Evolutionary conservation across 2,329 filamentous ascomycete genomes (phyloP).

Genomic region (Colletotrichum phormii): DNA sequence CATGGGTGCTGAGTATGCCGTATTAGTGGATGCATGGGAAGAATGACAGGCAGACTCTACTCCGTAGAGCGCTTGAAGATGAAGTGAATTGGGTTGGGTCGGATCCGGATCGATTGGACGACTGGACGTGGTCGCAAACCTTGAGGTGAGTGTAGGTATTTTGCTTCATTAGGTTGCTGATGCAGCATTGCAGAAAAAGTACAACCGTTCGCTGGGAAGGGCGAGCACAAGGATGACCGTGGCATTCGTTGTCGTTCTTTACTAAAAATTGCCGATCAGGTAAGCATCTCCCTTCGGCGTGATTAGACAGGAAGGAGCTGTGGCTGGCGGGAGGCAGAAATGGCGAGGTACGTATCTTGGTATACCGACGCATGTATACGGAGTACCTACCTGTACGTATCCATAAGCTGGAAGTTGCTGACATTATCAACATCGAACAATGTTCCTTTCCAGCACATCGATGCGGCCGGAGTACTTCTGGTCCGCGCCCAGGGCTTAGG

Average conservation of each 20-base stretch:
- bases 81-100: conserved; percentile 17
- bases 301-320: no score
- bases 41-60: neutral
- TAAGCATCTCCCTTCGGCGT: no score
- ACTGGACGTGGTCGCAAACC: neutral
- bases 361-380: no score
- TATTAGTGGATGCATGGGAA: neutral
- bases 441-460: neutral
- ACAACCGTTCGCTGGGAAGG: neutral
- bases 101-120: conserved; percentile 29
- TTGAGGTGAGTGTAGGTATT: neutral
- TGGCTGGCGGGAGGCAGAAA: no score
- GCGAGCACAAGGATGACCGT: neutral
- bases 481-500: neutral
- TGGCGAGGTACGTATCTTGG: no score
- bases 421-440: no score
- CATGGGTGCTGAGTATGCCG: neutral
- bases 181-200: neutral
- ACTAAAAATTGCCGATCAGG: no score
- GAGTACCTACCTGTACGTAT: no score
- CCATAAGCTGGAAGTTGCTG: no score
- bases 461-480: neutral
- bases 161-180: neutral
- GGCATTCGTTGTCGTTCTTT: no score
- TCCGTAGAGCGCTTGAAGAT: neutral